Evolutionary conservation across 2,329 filamentous ascomycete species (phyloP), one percentile per base, ranked within the genome.

Genomic region (Hysterium pulicare): DNA sequence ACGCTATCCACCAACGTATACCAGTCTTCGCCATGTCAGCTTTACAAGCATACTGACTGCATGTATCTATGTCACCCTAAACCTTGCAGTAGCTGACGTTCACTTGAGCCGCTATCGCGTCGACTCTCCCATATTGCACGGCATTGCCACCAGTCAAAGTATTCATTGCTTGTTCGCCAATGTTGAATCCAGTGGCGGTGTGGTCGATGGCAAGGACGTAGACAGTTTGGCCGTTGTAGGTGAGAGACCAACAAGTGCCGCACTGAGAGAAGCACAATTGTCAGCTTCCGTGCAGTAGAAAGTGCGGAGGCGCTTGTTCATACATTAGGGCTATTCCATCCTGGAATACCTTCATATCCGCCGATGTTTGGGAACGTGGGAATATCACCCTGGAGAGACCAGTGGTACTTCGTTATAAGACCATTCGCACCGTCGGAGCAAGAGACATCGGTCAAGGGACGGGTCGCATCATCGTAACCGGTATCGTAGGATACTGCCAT

Each of bases 341-440:
- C 70, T 1, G 51, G 53, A 41, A 78, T 61, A 44, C 72, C 74
- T 45, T 67, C 66, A 33, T 71, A 70, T 39, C 73, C 75, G 26
- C 75, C 75, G 41, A 78, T 70, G 50, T 67, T 58, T 22, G 75
- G 73, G 64, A 74, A 77, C 19, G 53, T 57, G 11, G 73, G 69
- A 23, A 78, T 55, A 7, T 59, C 51, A 41, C 67, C 70, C 45
- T 75, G 72, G 4, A 68, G 74, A 38, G 61, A 59, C 78, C 78
- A 86, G 54, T 73, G 73, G 68, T 79, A 79, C 55, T 72, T 76
- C 54, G 76, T 81, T 49, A 79, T 78, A 48, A 88, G 74, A 44
- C 84, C 84, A 66, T 87, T 83, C 47, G 48, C 35, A 41, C 84
- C 84, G 58, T 87, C 80, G 23, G 80, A 84, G 77, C 84, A 89